phyloP scores from a whole-genome alignment of 2,329 filamentous ascomycete genomes.

The Aspergillus pseudotamarii region DNA sequence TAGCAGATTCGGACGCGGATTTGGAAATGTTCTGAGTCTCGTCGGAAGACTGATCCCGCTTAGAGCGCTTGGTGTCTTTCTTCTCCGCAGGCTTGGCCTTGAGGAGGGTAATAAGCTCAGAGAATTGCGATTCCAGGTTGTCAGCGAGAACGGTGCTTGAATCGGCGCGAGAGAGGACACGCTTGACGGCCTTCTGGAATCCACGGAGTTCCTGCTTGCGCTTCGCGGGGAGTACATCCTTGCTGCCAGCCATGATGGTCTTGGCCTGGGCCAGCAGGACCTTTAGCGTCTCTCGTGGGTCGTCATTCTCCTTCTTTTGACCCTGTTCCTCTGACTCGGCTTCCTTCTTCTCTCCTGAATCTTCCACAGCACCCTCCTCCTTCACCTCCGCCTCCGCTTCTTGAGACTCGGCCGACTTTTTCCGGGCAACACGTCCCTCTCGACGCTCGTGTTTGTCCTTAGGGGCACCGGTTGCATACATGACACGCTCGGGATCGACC shows the following conservation, averaged over 20 bases:
- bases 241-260: constrained; percentile 58
- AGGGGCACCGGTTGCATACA: constrained; percentile 79
- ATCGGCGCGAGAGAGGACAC: constrained; percentile 61
- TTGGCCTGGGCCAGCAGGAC: constrained; percentile 61
- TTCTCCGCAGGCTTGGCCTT: constrained; percentile 42
- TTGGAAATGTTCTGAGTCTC: constrained; percentile 12
- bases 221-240: constrained; percentile 62
- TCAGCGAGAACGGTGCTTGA: constrained; percentile 48
- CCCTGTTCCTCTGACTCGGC: constrained; percentile 28
- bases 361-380: constrained; percentile 29
- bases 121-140: constrained; percentile 59
- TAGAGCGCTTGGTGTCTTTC: constrained; percentile 20
- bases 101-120: constrained; percentile 53
- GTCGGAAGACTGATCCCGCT: constrained; percentile 19
- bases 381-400: constrained; percentile 29
- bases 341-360: constrained; percentile 32
- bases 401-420: constrained; percentile 25
- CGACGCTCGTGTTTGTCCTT: constrained; percentile 57
- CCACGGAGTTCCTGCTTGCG: constrained; percentile 75
- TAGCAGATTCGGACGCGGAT: constrained; percentile 13
- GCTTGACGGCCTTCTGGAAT: constrained; percentile 68
- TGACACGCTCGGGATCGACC: constrained; percentile 83
- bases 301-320: constrained; percentile 43
- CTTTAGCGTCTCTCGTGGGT: constrained; percentile 54
- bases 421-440: constrained; percentile 33